A percentile compares a stretch with the other conserved stretches of the same genome.
Conservation (phyloP, 441 rosid genomes). For the Brassica hybrid region DNA sequence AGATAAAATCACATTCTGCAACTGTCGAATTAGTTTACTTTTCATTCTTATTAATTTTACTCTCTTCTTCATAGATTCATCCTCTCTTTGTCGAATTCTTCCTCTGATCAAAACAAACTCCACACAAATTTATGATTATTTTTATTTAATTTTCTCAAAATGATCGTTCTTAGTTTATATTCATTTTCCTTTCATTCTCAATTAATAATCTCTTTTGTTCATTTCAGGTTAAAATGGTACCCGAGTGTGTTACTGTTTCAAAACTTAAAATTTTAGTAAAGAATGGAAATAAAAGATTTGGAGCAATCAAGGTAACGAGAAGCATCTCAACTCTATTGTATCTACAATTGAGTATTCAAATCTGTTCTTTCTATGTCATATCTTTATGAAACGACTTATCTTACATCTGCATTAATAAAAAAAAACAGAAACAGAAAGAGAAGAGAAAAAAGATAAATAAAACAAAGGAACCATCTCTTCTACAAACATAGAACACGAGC, state of each 20-base stretch:
- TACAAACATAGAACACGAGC: neutral
- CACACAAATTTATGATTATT: neutral
- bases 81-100: neutral
- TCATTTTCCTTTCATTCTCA: neutral
- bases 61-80: neutral
- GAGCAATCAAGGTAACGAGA: neutral
- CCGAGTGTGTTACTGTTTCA: neutral
- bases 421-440: neutral
- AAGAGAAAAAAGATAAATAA: neutral
- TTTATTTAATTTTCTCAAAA: neutral
- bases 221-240: neutral
- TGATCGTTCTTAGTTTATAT: neutral
- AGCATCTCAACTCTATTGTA: neutral
- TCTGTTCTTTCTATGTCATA: neutral
- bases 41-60: neutral
- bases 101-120: neutral
- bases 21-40: neutral
- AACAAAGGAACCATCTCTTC: neutral
- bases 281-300: neutral
- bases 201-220: neutral
- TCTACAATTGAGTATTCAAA: neutral
- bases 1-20: neutral
- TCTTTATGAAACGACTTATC: neutral
- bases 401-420: neutral
- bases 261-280: neutral